Conservation (phyloP, 768 basidiomycete genomes). For the Russula olivacea region DNA sequence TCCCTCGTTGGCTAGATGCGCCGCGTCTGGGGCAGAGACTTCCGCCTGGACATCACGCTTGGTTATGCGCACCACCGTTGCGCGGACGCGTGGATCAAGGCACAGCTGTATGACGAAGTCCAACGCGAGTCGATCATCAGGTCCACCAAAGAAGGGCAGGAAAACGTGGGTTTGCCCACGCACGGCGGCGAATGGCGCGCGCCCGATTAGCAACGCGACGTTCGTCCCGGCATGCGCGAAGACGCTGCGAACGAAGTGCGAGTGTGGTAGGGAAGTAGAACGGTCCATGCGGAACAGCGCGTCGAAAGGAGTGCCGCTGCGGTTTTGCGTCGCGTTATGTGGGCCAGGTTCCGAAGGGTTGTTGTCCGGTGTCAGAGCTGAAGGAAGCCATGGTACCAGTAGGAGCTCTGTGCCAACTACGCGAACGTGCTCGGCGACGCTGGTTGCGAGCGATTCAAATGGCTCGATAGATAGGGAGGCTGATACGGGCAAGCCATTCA, state of each 20-base stretch:
- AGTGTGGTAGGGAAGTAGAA: constrained; percentile 54
- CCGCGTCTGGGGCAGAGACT: constrained; percentile 18
- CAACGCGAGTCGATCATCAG: constrained; percentile 84
- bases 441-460: constrained; percentile 64
- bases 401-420: constrained; percentile 63
- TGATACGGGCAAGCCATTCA: constrained; percentile 60
- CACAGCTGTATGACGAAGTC: constrained; percentile 83
- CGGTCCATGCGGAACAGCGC: constrained; percentile 46
- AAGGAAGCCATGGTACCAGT: constrained; percentile 74
- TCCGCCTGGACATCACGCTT: constrained; percentile 39
- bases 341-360: constrained; percentile 8
- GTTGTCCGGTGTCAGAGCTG: constrained; percentile 23
- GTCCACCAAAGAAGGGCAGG: constrained; percentile 90
- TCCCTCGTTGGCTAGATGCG: constrained; percentile 26
- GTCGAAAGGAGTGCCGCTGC: constrained; percentile 64
- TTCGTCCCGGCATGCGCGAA: constrained; percentile 67
- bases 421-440: constrained; percentile 62
- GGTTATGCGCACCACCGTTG: constrained; percentile 65
- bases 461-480: constrained; percentile 70
- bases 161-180: constrained; percentile 56
- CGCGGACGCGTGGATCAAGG: constrained; percentile 56
- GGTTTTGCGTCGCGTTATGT: constrained; percentile 11
- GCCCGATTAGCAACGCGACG: constrained; percentile 81
- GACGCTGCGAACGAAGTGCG: constrained; percentile 78
- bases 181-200: constrained; percentile 34